Evolutionary conservation across 2,329 filamentous ascomycete species (phyloP).

Genomic region (Aspergillus sp.): DNA sequence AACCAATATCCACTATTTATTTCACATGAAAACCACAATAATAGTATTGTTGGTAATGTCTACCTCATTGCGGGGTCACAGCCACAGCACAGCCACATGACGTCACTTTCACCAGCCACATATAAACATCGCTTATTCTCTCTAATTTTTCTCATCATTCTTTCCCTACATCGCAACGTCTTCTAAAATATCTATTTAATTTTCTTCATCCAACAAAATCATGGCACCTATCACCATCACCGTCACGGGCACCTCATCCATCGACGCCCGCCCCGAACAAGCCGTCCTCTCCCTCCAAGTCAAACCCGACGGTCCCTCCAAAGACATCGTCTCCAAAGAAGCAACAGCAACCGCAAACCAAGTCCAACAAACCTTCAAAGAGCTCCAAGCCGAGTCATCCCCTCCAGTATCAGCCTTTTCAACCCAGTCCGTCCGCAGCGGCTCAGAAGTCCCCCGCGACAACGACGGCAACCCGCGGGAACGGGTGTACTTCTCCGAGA

Average conservation of each 20-base stretch:
- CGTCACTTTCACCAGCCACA: no score
- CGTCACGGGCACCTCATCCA: conserved; percentile 9
- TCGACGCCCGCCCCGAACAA: conserved; percentile 10
- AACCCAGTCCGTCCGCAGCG: conserved; percentile 1
- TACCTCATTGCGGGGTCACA: no score
- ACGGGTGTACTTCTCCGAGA: conserved; percentile 12
- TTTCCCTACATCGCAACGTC: no score
- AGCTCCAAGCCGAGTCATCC: conserved; percentile 5
- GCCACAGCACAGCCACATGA: no score
- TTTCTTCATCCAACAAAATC: background rate
- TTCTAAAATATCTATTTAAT: no score
- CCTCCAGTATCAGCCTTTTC: conserved; percentile 17
- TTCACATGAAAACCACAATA: no score
- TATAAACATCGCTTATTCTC: no score
- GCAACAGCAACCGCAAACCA: conserved; percentile 2
- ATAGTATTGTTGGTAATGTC: no score
- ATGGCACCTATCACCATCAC: conserved; percentile 14
- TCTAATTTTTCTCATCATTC: no score
- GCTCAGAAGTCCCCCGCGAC: conserved; percentile 2
- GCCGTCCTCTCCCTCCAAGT: conserved; percentile 7
- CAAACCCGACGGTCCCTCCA: conserved; percentile 4
- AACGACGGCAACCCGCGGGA: conserved; percentile 6
- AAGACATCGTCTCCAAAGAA: conserved; percentile 5
- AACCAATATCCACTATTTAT: no score
- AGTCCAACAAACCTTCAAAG: conserved; percentile 6